A percentile compares a stretch with the other conserved stretches of the same genome.
These are phyloP conservation scores for Alternaria metachromatica DNA, from an alignment of 2,329 filamentous ascomycete species.

Conservation along the genomic window DNA sequence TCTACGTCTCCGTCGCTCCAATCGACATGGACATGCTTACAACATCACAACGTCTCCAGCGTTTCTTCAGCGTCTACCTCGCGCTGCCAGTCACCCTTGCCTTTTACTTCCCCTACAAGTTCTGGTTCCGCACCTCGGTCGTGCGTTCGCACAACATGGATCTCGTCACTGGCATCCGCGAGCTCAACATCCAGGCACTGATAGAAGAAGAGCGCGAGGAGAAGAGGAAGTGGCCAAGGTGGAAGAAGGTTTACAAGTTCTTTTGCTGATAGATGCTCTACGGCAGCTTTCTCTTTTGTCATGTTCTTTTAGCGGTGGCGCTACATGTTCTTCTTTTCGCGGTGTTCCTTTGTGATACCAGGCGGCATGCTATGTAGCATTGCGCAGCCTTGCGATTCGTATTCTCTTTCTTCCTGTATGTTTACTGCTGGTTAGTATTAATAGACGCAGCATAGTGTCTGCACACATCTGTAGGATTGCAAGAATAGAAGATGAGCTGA, in stretches of 20 bases:
- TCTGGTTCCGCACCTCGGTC: slow-evolving; percentile 72
- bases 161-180: slow-evolving; percentile 80
- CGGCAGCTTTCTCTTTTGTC: neutral
- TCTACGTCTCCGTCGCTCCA: slow-evolving; percentile 86
- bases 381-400: slow-evolving; percentile 34
- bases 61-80: slow-evolving; percentile 77
- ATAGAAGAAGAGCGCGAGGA: slow-evolving; percentile 82
- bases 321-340: slow-evolving; percentile 16
- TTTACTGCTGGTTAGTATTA: slow-evolving; percentile 4
- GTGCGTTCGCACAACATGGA: slow-evolving; percentile 80
- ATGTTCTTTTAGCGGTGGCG: slow-evolving; percentile 20
- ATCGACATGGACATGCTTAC: slow-evolving; percentile 62
- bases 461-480: neutral
- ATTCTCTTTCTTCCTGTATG: slow-evolving; percentile 11
- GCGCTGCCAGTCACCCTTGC: slow-evolving; percentile 71
- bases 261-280: slow-evolving; percentile 47
- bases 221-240: slow-evolving; percentile 59
- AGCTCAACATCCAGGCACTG: slow-evolving; percentile 80
- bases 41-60: slow-evolving; percentile 58
- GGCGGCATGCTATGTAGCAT: slow-evolving; percentile 35
- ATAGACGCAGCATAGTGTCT: neutral
- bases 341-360: slow-evolving; percentile 37
- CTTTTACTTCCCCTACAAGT: slow-evolving; percentile 78
- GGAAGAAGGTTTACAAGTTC: slow-evolving; percentile 59
- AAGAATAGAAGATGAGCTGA: neutral